phyloP scores from a whole-genome alignment of 805 yeast species.

The Pichia manshurica region DNA sequence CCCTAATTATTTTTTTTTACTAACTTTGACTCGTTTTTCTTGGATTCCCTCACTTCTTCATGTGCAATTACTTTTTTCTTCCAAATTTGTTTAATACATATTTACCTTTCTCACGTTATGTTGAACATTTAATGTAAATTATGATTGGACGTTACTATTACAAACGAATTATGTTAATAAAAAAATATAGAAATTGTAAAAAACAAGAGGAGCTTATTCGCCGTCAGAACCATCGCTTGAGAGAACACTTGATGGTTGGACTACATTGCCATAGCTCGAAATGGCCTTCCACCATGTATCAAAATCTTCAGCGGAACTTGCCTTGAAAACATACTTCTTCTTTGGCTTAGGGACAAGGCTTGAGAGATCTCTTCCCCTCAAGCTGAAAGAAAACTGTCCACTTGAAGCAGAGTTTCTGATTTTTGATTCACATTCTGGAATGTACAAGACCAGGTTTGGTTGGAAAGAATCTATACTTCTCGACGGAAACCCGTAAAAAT shows the following conservation, averaged over 20 bases:
- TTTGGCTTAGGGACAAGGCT: constrained; percentile 34
- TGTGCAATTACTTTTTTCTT: no score
- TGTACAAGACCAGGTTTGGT: constrained; percentile 41
- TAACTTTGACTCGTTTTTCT: no score
- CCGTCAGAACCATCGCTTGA: background rate
- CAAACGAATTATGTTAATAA: no score
- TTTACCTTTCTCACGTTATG: no score
- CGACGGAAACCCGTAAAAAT: constrained; percentile 42
- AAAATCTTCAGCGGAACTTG: constrained; percentile 41
- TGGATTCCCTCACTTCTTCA: no score
- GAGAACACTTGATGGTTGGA: constrained; percentile 2
- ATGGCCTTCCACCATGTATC: constrained; percentile 40
- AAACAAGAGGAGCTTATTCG: background rate
- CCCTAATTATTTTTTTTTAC: no score
- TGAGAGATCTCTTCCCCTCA: constrained; percentile 32
- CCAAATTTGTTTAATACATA: no score
- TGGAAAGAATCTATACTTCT: constrained; percentile 37
- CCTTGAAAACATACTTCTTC: constrained; percentile 34
- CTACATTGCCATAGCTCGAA: constrained; percentile 25
- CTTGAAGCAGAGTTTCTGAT: constrained; percentile 17
- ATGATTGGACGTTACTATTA: no score
- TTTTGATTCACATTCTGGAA: constrained; percentile 40
- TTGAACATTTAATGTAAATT: no score
- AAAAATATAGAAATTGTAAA: background rate
- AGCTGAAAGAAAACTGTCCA: constrained; percentile 35